Conservation (phyloP, 2,329 filamentous ascomycete genomes). For the Ascochyta fabae region DNA sequence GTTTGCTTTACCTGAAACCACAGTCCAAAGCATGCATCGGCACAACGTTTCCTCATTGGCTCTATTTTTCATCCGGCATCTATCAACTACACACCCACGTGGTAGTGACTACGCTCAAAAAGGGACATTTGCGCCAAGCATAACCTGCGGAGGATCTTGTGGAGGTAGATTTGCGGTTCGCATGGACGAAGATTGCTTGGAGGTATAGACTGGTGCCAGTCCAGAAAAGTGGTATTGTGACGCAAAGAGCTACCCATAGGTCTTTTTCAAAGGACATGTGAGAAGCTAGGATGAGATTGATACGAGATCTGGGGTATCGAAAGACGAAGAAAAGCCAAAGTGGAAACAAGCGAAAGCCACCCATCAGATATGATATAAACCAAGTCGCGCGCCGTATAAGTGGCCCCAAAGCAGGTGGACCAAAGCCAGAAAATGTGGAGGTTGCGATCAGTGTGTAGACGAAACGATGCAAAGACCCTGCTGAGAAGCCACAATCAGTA, state of each 20-base stretch:
- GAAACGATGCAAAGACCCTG: not conserved
- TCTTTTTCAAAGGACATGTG: not conserved
- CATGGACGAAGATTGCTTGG: too few species aligned
- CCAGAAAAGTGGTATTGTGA: not conserved
- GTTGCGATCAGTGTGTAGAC: not conserved
- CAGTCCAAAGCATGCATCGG: too few species aligned
- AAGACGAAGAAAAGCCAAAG: not conserved
- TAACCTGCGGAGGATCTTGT: too few species aligned
- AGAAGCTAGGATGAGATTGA: not conserved
- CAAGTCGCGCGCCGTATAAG: not conserved
- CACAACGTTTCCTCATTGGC: too few species aligned
- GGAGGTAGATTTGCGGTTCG: too few species aligned
- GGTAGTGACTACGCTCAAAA: too few species aligned
- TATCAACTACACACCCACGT: too few species aligned
- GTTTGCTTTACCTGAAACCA: too few species aligned
- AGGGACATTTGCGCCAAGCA: too few species aligned
- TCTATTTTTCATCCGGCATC: too few species aligned
- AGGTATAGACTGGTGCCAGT: too few species aligned
- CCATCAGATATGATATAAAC: constrained; percentile 4
- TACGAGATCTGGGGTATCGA: constrained; percentile 16
- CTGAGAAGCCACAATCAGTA: not conserved
- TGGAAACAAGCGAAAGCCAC: not conserved
- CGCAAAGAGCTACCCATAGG: not conserved
- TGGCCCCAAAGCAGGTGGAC: not conserved
- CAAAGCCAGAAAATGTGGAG: not conserved